Percentiles rank a stretch among this genome's conserved stretches.
These are phyloP conservation scores for Aspergillus puulaauensis DNA, from an alignment of 2,329 filamentous ascomycete genomes.

Conservation along the genomic window DNA sequence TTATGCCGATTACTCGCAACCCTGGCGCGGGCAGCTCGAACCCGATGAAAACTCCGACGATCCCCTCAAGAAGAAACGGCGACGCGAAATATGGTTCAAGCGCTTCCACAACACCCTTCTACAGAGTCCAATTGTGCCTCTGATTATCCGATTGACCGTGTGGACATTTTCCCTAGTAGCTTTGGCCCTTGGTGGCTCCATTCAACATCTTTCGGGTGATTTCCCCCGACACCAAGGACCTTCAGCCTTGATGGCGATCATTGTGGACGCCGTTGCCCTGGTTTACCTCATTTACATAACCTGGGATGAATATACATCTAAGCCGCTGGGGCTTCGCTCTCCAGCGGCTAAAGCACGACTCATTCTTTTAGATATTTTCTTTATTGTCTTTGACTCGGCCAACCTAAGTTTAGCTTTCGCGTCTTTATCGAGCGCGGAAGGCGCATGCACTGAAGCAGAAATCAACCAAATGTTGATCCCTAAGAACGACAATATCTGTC, in stretches of 20 bases:
- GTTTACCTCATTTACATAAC: conserved; percentile 93
- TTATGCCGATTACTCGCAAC: conserved; percentile 45
- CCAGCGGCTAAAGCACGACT: conserved; percentile 83
- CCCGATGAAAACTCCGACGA: conserved; percentile 53
- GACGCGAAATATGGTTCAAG: conserved; percentile 55
- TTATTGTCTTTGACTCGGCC: conserved; percentile 95
- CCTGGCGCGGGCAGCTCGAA: conserved; percentile 53
- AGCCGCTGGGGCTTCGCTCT: conserved; percentile 82
- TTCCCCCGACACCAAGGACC: conserved; percentile 59
- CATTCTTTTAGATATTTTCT: conserved; percentile 88
- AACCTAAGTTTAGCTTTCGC: conserved; percentile 89
- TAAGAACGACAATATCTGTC: conserved; percentile 54
- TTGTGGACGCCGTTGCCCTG: conserved; percentile 83
- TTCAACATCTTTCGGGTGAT: conserved; percentile 62
- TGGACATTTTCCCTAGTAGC: conserved; percentile 80
- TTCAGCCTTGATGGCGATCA: conserved; percentile 83
- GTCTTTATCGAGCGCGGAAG: conserved; percentile 65
- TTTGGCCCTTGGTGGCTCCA: conserved; percentile 72
- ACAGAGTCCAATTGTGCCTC: conserved; percentile 79
- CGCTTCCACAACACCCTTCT: conserved; percentile 69
- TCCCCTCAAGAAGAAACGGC: conserved; percentile 49
- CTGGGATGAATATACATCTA: conserved; percentile 93
- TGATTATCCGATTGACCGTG: conserved; percentile 78
- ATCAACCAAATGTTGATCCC: conserved; percentile 35
- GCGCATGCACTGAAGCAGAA: conserved; percentile 54